These are phyloP conservation scores for Rhinocladiella similis DNA, from an alignment of 2,329 filamentous ascomycete species.

Conservation along the genomic window DNA sequence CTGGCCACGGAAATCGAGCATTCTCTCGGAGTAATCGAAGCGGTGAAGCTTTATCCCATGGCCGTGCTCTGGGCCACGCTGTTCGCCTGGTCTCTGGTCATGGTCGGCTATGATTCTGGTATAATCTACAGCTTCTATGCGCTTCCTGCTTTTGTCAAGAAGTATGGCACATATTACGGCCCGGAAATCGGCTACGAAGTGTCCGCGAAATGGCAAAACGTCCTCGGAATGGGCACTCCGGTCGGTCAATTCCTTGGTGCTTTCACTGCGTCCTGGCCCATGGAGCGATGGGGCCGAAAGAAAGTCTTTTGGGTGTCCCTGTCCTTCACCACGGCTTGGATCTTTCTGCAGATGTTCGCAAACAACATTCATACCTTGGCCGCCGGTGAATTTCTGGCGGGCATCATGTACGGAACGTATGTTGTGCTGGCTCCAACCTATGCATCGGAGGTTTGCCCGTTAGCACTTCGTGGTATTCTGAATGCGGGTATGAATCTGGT, in stretches of 20 bases:
- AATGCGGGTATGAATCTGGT: conserved; percentile 39
- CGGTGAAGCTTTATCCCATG: conserved; percentile 80
- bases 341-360: conserved; percentile 44
- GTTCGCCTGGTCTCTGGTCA: conserved; percentile 30
- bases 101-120: conserved; percentile 43
- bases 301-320: conserved; percentile 65
- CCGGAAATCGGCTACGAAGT: conserved; percentile 46
- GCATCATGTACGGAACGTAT: conserved; percentile 47
- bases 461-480: conserved; percentile 30
- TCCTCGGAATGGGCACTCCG: conserved; percentile 56
- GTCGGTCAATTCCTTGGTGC: conserved; percentile 69
- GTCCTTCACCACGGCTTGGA: conserved; percentile 41
- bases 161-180: conserved; percentile 18
- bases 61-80: conserved; percentile 57
- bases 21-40: conserved; percentile 71
- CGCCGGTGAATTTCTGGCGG: conserved; percentile 38
- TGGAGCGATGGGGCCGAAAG: conserved; percentile 64
- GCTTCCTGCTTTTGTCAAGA: conserved; percentile 35
- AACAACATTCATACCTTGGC: conserved; percentile 34
- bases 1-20: conserved; percentile 51
- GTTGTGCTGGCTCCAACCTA: conserved; percentile 39
- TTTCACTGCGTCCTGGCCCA: conserved; percentile 64
- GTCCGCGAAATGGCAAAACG: conserved; percentile 59
- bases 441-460: conserved; percentile 33
- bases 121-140: conserved; percentile 33